These are phyloP conservation scores for Fraxinus cuspidata DNA, from an alignment of 257 asterid genomes.

Conservation along the genomic window DNA sequence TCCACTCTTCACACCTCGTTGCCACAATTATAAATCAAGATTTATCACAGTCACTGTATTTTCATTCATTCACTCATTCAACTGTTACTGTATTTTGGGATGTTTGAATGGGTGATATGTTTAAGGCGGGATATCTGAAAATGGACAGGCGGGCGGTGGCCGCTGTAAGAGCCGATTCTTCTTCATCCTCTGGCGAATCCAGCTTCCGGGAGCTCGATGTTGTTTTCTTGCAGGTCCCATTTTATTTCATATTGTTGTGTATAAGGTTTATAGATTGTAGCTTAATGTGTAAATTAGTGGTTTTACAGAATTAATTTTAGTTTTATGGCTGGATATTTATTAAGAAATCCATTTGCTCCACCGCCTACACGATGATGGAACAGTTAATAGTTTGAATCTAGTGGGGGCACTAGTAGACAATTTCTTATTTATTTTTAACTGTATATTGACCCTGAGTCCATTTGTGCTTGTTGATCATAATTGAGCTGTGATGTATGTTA, in stretches of 20 bases:
- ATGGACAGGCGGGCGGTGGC: constrained; percentile 41
- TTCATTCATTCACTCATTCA: not conserved
- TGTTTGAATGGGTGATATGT: constrained; percentile 18
- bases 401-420: not conserved
- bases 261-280: not conserved
- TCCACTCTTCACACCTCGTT: not conserved
- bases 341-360: not conserved
- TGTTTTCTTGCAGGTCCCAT: constrained; percentile 73
- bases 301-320: not conserved
- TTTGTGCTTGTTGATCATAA: not conserved
- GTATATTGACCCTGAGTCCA: not conserved
- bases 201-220: constrained; percentile 85
- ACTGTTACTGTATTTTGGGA: not conserved
- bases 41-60: not conserved
- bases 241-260: not conserved
- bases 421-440: not conserved
- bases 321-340: not conserved
- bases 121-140: constrained; percentile 42
- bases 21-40: not conserved
- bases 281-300: constrained; percentile 3
- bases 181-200: constrained; percentile 60
- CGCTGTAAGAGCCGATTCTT: constrained; percentile 33
- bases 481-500: not conserved
- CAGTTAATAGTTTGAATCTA: not conserved
- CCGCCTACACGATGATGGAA: not conserved